Base-by-base conservation (phyloP, 768 basidiomycete genomes). In the Lentinula sp. region DNA sequence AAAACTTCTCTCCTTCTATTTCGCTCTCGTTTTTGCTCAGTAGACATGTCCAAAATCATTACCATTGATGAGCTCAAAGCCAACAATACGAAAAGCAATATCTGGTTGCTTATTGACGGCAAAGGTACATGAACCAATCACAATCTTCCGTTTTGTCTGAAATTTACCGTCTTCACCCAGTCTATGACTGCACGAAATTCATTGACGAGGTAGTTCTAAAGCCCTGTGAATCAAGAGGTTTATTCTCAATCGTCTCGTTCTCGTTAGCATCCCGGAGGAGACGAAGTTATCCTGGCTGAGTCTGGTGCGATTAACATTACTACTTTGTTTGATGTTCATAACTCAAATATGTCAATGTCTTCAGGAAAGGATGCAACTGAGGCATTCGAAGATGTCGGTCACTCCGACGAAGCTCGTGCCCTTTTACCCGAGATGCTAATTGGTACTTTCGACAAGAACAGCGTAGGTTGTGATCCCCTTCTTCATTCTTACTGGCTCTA, bases 301-400 rank as follows among this genome's bases (percentile, higher is more conserved):
- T 88, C 86, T 70, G 91, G 92, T 88, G 76, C 70, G 90, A 81
- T 70, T 70, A 73, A 63, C 50, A 64, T 60, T 18, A 28, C 63
- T 45, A 20, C 41, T 55, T 62, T 61, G 62, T 49, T 32, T 61
- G 45, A 39, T 39, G 23, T 51, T 23, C 64, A 10, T 6, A 8
- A 16, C n/a, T 32, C 36, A 41, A 43, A 10, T 23, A 7, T 37
- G 32, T 42, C 55, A 54, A 48, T 55, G 42, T 64, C 9, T 63
- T 18, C 74, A 95, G 94, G 91, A 67, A 88, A 90, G 72, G 95
- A 98, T 72, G 95, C 96, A 23, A 95, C 96, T 37, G 97, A 98
- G 70, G 94, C 97, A 6, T 99, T 99, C 70, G 96, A 98, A 77
- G 97, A 99, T 73, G 96, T 99, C 35, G 97, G 97, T 35, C 97